Base-by-base conservation (phyloP, 2,329 filamentous ascomycete genomes). In the Lasiodiplodia sp. region DNA sequence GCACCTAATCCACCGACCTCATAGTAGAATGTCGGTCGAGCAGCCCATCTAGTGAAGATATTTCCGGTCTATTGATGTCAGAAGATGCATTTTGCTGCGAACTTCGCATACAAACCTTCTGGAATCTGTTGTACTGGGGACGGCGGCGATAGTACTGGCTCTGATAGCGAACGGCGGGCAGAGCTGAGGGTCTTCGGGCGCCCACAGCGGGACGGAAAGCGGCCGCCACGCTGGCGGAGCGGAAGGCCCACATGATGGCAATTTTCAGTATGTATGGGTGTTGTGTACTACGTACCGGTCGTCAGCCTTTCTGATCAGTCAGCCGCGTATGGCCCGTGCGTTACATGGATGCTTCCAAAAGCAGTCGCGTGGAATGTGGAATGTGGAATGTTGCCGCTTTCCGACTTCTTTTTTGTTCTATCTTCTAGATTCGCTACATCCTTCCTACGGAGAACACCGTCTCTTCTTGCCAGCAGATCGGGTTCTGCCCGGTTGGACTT, bases 21-120 rank as follows among this genome's bases (percentile, higher is more conserved):
- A 53, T 83, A 80, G 74, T 82, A 84, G 76, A 85, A 85, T 2
- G 79, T 82, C 31, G 83, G 82, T 1, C 78, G 74, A 3, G 77
- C 76, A 0, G 79, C 78, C 83, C 83, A 85, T 72, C 74, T 71
- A 38, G 67, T 71, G 62, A 79, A 74, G 23, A 78, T 28, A 14
- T 72, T 74, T 16, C 49, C 63, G n/a, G 63, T 23, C 63, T 66
- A 23, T 11, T 10, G 3, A 16, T n/a, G 34, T 66, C 23, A 66
- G 63, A 21, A 40, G n/a, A 8, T 37, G 11, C 8, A 2, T 16
- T 23, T 1, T 2, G 14, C n/a, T 16, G 16, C 16, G 23, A 21
- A 21, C n/a, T n/a, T 18, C 8, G 38, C 18, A 40, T 37, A 38
- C 52, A 38, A 12, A 68, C 63, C 51, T 55, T 67, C 21, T 71